phyloP scores from a whole-genome alignment of 2,329 filamentous ascomycete species.

The Fusarium anthophilum region DNA sequence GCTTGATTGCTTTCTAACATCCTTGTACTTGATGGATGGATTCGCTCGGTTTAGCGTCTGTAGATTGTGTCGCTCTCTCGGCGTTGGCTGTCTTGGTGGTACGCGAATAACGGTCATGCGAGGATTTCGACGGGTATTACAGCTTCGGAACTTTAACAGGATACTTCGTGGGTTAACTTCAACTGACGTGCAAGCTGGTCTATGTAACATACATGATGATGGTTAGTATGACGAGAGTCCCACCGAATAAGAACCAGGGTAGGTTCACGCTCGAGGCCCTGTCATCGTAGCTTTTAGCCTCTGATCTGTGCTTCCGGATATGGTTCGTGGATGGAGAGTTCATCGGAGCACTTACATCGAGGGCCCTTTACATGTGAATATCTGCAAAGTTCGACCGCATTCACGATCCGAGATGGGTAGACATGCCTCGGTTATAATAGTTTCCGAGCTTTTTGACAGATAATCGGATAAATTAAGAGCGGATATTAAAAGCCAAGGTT shows the following conservation, averaged over 20 bases:
- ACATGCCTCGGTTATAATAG: background rate
- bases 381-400: background rate
- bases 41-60: background rate
- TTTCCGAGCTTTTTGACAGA: background rate
- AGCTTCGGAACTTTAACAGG: background rate
- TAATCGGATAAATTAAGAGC: background rate
- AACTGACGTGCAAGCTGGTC: background rate
- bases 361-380: background rate
- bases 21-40: background rate
- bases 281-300: background rate
- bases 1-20: background rate
- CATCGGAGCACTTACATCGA: background rate
- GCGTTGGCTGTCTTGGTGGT: background rate
- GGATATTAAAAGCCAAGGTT: background rate
- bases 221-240: background rate
- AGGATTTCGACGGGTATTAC: background rate
- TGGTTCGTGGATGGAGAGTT: background rate
- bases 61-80: background rate
- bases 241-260: constrained; percentile 18
- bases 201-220: background rate
- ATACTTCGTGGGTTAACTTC: background rate
- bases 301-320: too few species aligned
- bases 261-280: constrained; percentile 8
- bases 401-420: background rate
- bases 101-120: background rate